Conservation (phyloP, 2,329 filamentous ascomycete genomes). For the Colletotrichum sp. region DNA sequence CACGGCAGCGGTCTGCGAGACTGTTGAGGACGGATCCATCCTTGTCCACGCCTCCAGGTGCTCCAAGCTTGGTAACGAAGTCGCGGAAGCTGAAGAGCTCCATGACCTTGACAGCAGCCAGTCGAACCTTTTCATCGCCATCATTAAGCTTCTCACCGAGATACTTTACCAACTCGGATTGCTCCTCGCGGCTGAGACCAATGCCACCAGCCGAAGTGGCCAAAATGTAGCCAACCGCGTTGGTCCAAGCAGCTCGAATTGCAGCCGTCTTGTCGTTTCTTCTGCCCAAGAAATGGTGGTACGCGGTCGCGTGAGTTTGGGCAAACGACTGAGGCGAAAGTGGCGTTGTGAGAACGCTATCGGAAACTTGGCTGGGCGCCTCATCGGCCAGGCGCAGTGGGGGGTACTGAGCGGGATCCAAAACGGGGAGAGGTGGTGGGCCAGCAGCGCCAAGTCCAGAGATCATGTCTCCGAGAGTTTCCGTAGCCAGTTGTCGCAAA, state of each 20-base stretch:
- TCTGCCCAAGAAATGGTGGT: slow-evolving; percentile 83
- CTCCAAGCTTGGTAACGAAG: slow-evolving; percentile 81
- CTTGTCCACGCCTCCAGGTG: slow-evolving; percentile 75
- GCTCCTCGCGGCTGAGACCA: slow-evolving; percentile 83
- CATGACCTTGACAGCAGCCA: slow-evolving; percentile 87
- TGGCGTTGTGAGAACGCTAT: slow-evolving; percentile 77
- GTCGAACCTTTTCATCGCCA: slow-evolving; percentile 86
- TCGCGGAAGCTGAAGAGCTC: slow-evolving; percentile 81
- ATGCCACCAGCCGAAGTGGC: slow-evolving; percentile 91
- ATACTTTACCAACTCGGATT: slow-evolving; percentile 73
- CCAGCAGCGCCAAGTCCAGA: slow-evolving; percentile 92
- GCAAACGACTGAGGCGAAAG: slow-evolving; percentile 89
- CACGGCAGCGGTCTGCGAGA: slow-evolving; percentile 86
- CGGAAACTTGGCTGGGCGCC: slow-evolving; percentile 49
- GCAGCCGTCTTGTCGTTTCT: slow-evolving; percentile 84
- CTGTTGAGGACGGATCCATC: slow-evolving; percentile 80
- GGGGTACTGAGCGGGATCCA: slow-evolving; percentile 89
- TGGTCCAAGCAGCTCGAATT: slow-evolving; percentile 87
- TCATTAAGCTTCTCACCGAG: slow-evolving; percentile 85
- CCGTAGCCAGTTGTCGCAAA: slow-evolving; percentile 84
- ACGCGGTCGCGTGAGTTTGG: slow-evolving; percentile 78
- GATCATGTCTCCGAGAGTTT: slow-evolving; percentile 94
- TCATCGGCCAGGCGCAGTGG: slow-evolving; percentile 70
- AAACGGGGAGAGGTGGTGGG: slow-evolving; percentile 71
- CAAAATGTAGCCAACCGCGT: slow-evolving; percentile 82